A percentile compares a stretch with the other conserved stretches of the same genome.
These are phyloP conservation scores for Fusarium paranaense DNA, from an alignment of 2,329 filamentous ascomycete genomes.

Conservation along the genomic window DNA sequence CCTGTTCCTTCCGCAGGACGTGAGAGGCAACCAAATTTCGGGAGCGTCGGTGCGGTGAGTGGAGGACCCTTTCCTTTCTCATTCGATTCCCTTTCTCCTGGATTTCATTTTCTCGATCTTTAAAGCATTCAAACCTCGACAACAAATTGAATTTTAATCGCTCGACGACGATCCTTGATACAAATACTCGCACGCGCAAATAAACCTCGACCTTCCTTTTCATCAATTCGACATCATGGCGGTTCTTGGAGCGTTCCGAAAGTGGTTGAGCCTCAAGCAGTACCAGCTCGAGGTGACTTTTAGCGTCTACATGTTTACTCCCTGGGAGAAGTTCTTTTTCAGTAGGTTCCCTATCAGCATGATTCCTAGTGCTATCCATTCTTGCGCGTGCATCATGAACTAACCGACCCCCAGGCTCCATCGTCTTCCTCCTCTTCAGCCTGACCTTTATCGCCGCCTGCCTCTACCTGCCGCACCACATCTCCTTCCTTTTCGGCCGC, in stretches of 20 bases:
- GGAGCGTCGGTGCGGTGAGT: conserved; percentile 36
- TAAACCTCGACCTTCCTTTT: background rate
- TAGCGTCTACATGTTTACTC: conserved; percentile 96
- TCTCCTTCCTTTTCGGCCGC: conserved; percentile 83
- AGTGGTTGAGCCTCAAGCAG: conserved; percentile 93
- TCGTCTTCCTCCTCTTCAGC: conserved; percentile 89
- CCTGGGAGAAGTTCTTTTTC: conserved; percentile 96
- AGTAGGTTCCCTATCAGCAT: conserved; percentile 69
- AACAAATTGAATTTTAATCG: background rate
- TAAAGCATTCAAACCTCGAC: background rate
- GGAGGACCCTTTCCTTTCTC: conserved; percentile 16
- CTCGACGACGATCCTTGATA: background rate
- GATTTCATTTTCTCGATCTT: conserved; percentile 7
- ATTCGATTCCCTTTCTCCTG: conserved; percentile 26
- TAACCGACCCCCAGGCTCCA: conserved; percentile 73
- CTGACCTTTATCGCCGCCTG: conserved; percentile 88
- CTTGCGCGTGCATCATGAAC: background rate
- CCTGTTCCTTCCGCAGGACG: conserved; percentile 1
- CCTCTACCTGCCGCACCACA: conserved; percentile 93
- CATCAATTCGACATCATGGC: conserved; percentile 44
- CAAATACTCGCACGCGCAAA: background rate
- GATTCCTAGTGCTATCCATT: background rate
- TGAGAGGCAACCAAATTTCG: conserved; percentile 34
- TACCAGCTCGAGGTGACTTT: conserved; percentile 99
- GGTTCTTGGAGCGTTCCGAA: conserved; percentile 68